Percentiles rank a stretch among this genome's conserved stretches.
phyloP scores from a whole-genome alignment of 2,329 filamentous ascomycete genomes.

The Cladosporium austrohemisphaericum region DNA sequence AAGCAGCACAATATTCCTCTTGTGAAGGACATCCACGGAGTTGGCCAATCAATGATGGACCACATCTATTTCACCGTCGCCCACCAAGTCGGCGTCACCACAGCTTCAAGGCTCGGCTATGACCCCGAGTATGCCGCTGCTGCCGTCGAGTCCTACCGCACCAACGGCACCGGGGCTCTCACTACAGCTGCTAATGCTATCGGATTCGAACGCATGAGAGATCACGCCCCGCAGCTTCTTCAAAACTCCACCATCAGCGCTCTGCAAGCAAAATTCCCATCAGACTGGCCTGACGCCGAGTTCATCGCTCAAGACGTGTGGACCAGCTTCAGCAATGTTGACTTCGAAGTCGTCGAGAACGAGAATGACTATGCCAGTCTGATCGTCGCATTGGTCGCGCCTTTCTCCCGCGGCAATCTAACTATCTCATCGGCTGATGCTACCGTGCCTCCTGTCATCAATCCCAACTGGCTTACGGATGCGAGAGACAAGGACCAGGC shows the following conservation, averaged over 20 bases:
- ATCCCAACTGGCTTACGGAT: conserved; percentile 36
- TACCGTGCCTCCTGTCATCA: conserved; percentile 30
- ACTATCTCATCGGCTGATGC: conserved; percentile 30
- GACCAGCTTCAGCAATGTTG: conserved; percentile 17
- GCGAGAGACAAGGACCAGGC: conserved; percentile 32
- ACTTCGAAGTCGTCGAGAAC: conserved; percentile 24
- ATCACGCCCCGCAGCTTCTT: conserved; percentile 12
- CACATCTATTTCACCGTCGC: conserved; percentile 23
- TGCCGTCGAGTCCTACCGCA: background rate
- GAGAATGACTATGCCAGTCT: conserved; percentile 34
- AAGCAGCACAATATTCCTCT: conserved; percentile 28
- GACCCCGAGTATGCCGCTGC: background rate
- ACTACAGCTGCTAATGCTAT: background rate
- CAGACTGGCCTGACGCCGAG: conserved; percentile 36
- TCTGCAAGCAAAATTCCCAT: conserved; percentile 23
- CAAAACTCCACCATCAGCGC: conserved; percentile 11
- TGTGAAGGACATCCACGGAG: conserved; percentile 24
- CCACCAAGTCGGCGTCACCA: background rate
- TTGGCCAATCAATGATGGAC: conserved; percentile 29
- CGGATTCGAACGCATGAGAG: background rate
- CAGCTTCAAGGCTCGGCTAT: background rate
- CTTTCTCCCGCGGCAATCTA: conserved; percentile 36
- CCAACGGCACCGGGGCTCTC: background rate
- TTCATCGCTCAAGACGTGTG: conserved; percentile 16
- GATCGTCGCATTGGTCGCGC: conserved; percentile 30